Conservation (phyloP, 768 basidiomycete genomes). For the Amanita muscaria region DNA sequence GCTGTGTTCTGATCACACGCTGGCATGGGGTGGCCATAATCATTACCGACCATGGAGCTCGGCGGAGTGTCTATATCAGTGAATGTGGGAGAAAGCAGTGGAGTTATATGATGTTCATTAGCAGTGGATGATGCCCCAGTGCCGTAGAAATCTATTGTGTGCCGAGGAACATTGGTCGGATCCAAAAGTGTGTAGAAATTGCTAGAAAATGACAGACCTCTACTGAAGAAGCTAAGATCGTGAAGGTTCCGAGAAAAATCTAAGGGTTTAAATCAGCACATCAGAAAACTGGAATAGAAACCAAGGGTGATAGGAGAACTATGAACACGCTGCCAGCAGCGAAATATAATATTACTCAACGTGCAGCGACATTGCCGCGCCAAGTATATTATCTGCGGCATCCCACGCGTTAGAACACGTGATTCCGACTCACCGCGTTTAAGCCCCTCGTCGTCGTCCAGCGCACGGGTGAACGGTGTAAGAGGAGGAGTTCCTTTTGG, state of each 20-base stretch:
- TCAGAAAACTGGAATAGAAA: background rate
- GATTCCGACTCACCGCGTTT: too few relatives aligned
- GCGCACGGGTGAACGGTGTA: too few relatives aligned
- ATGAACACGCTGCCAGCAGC: too few relatives aligned
- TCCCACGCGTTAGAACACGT: too few relatives aligned
- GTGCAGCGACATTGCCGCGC: too few relatives aligned
- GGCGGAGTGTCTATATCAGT: slow-evolving; percentile 12
- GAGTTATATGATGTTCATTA: slow-evolving; percentile 10
- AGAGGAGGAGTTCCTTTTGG: too few relatives aligned
- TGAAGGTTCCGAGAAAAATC: background rate
- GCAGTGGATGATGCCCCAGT: slow-evolving; percentile 10
- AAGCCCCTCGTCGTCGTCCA: too few relatives aligned
- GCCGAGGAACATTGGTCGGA: background rate
- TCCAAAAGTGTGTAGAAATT: background rate
- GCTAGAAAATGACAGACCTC: slow-evolving; percentile 8
- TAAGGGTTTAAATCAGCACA: background rate
- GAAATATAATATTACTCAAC: too few relatives aligned
- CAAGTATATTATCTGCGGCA: too few relatives aligned
- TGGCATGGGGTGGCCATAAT: too few relatives aligned
- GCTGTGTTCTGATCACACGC: too few relatives aligned
- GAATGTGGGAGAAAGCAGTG: slow-evolving; percentile 8
- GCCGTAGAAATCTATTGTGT: slow-evolving; percentile 22
- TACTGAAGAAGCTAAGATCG: background rate
- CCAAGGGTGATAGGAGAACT: too few relatives aligned
- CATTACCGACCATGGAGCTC: slow-evolving; percentile 20